phyloP scores from a whole-genome alignment of 495 filamentous ascomycete genomes.

The Annulohypoxylon maeteangense region DNA sequence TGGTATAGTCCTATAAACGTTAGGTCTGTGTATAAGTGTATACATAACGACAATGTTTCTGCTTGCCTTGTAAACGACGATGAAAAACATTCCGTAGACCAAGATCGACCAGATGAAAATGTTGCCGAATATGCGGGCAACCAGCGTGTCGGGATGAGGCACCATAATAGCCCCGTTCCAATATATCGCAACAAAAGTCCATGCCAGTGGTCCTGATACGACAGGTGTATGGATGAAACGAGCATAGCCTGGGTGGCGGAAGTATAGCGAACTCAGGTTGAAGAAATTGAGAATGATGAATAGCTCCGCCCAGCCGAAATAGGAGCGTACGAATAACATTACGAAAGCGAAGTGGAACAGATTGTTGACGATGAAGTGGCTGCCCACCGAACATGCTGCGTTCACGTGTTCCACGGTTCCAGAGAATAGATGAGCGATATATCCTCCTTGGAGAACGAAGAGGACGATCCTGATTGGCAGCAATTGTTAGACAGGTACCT shows the following conservation, averaged over 20 bases:
- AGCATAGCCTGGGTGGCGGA: constrained; percentile 75
- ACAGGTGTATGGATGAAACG: constrained; percentile 77
- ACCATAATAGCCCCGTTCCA: constrained; percentile 88
- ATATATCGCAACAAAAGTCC: constrained; percentile 83
- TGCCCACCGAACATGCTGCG: constrained; percentile 78
- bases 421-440: constrained; percentile 79
- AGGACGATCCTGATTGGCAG: constrained; percentile 69
- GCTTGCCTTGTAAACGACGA: constrained; percentile 69
- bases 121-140: constrained; percentile 81
- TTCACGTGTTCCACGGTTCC: constrained; percentile 66
- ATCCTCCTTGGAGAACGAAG: constrained; percentile 78
- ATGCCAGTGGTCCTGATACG: constrained; percentile 81
- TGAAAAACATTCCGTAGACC: constrained; percentile 75
- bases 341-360: constrained; percentile 81
- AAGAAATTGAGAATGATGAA: constrained; percentile 82
- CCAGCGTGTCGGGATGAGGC: constrained; percentile 61
- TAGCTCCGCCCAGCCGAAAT: constrained; percentile 78
- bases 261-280: constrained; percentile 80
- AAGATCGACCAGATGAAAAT: constrained; percentile 86
- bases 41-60: neutral
- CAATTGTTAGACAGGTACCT: constrained; percentile 10
- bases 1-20: constrained; percentile 72
- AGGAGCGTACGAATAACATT: constrained; percentile 79
- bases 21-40: neutral
- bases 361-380: constrained; percentile 88